Percentiles rank a stretch among this genome's conserved stretches.
These are phyloP conservation scores for Glonium stellatum DNA, from an alignment of 495 filamentous ascomycete genomes.

Conservation along the genomic window DNA sequence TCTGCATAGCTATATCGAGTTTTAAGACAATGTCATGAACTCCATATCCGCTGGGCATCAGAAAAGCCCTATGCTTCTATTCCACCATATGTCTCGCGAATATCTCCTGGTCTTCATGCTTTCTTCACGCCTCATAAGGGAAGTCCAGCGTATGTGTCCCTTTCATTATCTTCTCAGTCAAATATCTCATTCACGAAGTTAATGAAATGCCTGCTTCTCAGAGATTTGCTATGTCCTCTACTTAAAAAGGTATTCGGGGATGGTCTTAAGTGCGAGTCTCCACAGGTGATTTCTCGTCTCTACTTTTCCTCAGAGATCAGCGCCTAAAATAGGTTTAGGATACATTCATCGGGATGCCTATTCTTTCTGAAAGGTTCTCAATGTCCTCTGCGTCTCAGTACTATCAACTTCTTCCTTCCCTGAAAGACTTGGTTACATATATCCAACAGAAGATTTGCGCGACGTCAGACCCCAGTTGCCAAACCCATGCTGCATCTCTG, in stretches of 20 bases:
- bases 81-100: slow-evolving; percentile 64
- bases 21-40: slow-evolving; percentile 60
- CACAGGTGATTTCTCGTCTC: slow-evolving; percentile 9
- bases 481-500: slow-evolving; percentile 32
- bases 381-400: slow-evolving; percentile 63
- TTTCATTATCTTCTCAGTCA: slow-evolving; percentile 2
- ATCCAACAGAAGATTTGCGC: slow-evolving; percentile 52
- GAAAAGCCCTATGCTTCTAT: slow-evolving; percentile 48
- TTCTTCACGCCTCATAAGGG: slow-evolving; percentile 58
- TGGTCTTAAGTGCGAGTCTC: slow-evolving; percentile 38
- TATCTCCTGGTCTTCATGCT: slow-evolving; percentile 77
- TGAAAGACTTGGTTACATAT: slow-evolving; percentile 52
- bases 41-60: slow-evolving; percentile 76
- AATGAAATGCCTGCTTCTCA: slow-evolving; percentile 24
- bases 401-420: slow-evolving; percentile 51
- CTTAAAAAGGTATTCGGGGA: slow-evolving; percentile 56
- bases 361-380: slow-evolving; percentile 59
- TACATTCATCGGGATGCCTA: slow-evolving; percentile 58
- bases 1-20: slow-evolving; percentile 47
- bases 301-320: slow-evolving; percentile 49
- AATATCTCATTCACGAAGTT: slow-evolving; percentile 6
- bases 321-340: slow-evolving; percentile 41
- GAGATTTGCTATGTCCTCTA: slow-evolving; percentile 53
- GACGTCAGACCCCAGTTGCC: slow-evolving; percentile 37
- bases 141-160: slow-evolving; percentile 36